These are phyloP conservation scores for Sisymbrium altissimum DNA, from an alignment of 345 rosid genomes.

Conservation along the genomic window DNA sequence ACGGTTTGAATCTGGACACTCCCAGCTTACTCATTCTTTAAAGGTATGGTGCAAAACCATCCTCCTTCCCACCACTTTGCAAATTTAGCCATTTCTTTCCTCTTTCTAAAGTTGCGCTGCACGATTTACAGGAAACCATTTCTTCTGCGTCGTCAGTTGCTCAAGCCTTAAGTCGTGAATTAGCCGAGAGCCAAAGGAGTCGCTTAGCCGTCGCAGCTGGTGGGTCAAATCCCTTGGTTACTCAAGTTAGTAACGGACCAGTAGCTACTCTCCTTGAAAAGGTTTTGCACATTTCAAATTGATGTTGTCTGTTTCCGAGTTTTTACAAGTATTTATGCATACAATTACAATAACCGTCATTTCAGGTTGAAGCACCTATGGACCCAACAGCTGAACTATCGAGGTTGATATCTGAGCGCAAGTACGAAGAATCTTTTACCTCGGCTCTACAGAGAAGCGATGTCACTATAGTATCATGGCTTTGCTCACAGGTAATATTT, in stretches of 20 bases:
- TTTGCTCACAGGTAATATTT: constrained; percentile 66
- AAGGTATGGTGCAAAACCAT: constrained; percentile 43
- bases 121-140: constrained; percentile 62
- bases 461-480: constrained; percentile 73
- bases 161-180: constrained; percentile 63
- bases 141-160: constrained; percentile 64
- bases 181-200: constrained; percentile 73
- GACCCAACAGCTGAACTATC: constrained; percentile 73
- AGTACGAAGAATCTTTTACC: constrained; percentile 78
- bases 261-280: constrained; percentile 53
- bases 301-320: not conserved
- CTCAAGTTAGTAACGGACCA: constrained; percentile 64
- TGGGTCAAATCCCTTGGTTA: constrained; percentile 45
- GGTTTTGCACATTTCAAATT: constrained; percentile 36
- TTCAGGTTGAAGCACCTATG: constrained; percentile 58
- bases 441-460: constrained; percentile 77
- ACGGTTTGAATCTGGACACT: constrained; percentile 61
- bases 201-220: constrained; percentile 55
- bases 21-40: constrained; percentile 66
- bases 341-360: not conserved
- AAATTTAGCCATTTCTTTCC: not conserved
- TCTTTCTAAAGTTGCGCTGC: not conserved
- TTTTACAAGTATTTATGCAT: not conserved
- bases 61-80: not conserved
- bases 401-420: constrained; percentile 57